Percentiles rank a stretch among this genome's conserved stretches.
phyloP scores from a whole-genome alignment of 495 filamentous ascomycete genomes.

The Trichocladium uniseriatum region DNA sequence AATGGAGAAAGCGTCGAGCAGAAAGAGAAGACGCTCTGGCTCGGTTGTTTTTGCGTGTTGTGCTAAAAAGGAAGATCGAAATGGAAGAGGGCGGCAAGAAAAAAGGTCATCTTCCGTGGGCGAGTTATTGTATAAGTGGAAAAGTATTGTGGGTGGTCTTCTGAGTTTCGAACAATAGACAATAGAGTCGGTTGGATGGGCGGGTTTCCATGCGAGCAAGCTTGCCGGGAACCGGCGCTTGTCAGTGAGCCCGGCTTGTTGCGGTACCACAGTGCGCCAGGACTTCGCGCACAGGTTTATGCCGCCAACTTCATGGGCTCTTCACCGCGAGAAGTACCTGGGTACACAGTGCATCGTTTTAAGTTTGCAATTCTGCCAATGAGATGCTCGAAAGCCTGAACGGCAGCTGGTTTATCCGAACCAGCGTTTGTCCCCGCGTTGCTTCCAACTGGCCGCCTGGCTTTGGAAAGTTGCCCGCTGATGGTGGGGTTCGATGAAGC shows the following conservation, averaged over 20 bases:
- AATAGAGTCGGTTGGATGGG: background rate
- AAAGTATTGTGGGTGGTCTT: background rate
- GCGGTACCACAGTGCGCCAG: too few species aligned
- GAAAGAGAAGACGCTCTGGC: background rate
- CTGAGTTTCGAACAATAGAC: background rate
- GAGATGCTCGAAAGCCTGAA: too few species aligned
- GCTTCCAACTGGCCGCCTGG: too few species aligned
- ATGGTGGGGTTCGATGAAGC: background rate
- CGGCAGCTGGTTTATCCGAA: too few species aligned
- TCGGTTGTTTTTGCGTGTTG: background rate
- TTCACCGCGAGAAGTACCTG: too few species aligned
- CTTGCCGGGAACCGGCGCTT: background rate
- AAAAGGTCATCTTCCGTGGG: background rate
- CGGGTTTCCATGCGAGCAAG: background rate
- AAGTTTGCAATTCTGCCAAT: too few species aligned
- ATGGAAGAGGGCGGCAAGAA: background rate
- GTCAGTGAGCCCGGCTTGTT: background rate
- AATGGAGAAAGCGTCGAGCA: background rate
- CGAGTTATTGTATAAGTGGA: background rate
- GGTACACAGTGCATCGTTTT: too few species aligned
- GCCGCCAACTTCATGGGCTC: too few species aligned
- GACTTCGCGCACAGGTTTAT: too few species aligned
- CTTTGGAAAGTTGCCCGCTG: too few species aligned
- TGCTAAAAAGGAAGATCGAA: background rate
- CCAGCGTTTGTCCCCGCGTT: too few species aligned